A percentile compares a stretch with the other conserved stretches of the same genome.
Conservation (phyloP, 495 filamentous ascomycete species). For the Astrothelium macrocarpum region DNA sequence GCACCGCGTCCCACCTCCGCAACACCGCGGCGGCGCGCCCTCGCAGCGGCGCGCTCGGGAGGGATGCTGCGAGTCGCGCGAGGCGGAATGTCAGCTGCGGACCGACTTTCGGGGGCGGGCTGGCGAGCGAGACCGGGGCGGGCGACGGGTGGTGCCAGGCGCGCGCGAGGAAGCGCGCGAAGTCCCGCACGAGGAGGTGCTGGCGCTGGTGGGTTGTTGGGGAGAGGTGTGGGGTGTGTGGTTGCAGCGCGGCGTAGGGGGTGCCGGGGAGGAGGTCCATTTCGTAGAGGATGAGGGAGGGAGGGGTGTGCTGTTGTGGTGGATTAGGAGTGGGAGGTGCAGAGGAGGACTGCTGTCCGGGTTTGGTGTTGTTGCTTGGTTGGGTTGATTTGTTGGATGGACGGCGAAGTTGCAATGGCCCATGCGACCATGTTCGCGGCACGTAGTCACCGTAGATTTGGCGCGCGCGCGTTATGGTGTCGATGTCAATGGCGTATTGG, state of each 20-base stretch:
- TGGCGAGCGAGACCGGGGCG: not conserved
- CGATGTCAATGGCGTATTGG: conserved; percentile 34
- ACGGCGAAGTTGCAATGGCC: not conserved
- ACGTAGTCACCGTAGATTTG: conserved; percentile 33
- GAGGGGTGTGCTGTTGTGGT: too few relatives aligned
- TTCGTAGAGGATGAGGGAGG: conserved; percentile 31
- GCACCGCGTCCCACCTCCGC: not conserved
- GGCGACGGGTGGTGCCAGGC: conserved; percentile 23
- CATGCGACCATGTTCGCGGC: conserved; percentile 19
- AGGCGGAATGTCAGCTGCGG: conserved; percentile 25
- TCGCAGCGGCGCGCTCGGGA: conserved; percentile 32
- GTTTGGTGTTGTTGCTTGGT: conserved; percentile 3
- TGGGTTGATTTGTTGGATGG: not conserved
- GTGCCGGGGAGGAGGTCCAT: conserved; percentile 37
- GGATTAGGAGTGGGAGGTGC: too few relatives aligned
- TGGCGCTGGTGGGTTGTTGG: conserved; percentile 16
- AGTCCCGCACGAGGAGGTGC: conserved; percentile 34
- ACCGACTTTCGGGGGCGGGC: conserved; percentile 21
- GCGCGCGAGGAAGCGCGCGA: conserved; percentile 35
- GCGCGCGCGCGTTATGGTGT: conserved; percentile 32
- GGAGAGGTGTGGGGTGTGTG: conserved; percentile 8
- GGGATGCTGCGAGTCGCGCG: conserved; percentile 26
- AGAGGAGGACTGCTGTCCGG: too few relatives aligned
- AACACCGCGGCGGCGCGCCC: conserved; percentile 15
- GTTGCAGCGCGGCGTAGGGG: conserved; percentile 30